Percentiles rank a stretch among this genome's conserved stretches.
Conservation (phyloP, 2,329 filamentous ascomycete genomes). For the Aspergillus quadricinctus region DNA sequence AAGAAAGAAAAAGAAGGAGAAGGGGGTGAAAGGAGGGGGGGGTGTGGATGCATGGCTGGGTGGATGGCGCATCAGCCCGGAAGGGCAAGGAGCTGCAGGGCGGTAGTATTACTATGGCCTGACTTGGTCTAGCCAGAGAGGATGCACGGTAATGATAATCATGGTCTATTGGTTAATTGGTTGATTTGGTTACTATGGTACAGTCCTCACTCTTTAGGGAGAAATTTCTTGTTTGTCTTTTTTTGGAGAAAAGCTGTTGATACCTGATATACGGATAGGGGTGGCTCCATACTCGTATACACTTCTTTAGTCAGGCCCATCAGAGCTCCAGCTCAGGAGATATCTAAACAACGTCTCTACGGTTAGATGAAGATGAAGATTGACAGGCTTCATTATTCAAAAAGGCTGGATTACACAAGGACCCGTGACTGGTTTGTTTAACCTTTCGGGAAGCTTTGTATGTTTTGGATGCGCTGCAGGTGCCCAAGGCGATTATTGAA, state of each 20-base stretch:
- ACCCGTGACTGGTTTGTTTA: neutral
- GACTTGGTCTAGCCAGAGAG: slow-evolving; percentile 2
- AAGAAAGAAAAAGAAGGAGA: slow-evolving; percentile 22
- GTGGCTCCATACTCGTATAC: neutral
- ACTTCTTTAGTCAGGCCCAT: neutral
- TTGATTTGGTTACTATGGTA: neutral
- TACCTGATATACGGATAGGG: neutral
- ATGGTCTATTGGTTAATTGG: neutral
- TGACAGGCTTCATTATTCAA: neutral
- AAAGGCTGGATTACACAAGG: neutral
- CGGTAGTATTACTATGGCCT: slow-evolving; percentile 9
- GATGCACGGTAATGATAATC: slow-evolving; percentile 1
- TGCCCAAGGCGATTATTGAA: neutral
- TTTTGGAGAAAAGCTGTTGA: neutral
- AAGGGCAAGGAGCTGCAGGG: slow-evolving; percentile 24
- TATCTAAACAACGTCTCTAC: too few species aligned
- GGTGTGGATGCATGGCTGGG: slow-evolving; percentile 4
- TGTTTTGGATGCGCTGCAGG: neutral
- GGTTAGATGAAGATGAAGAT: too few species aligned
- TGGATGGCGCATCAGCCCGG: slow-evolving; percentile 3
- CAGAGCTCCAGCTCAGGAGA: neutral
- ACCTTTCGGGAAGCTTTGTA: neutral
- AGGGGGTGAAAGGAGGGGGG: slow-evolving; percentile 13
- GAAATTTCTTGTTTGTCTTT: neutral
- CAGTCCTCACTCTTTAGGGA: neutral